A percentile compares a stretch with the other conserved stretches of the same genome.
Evolutionary conservation across 805 yeast species (phyloP).

Genomic region (Nakazawaea wickerhamii): DNA sequence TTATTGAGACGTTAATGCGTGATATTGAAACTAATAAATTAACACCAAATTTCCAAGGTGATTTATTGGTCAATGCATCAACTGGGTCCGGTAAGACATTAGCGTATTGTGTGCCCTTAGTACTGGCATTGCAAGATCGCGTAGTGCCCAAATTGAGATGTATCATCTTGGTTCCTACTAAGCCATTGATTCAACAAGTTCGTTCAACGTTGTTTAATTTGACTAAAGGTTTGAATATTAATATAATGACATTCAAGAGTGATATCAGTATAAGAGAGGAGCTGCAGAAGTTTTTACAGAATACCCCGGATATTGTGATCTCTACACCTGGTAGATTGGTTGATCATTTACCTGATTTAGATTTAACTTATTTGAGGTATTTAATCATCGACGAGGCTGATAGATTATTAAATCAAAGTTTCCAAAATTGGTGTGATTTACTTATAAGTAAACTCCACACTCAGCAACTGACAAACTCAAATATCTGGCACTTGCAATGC

Average conservation of each 20-base stretch:
- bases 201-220: slow-evolving; percentile 54
- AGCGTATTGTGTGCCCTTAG: slow-evolving; percentile 80
- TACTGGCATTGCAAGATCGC: slow-evolving; percentile 59
- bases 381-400: slow-evolving; percentile 82
- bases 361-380: slow-evolving; percentile 49
- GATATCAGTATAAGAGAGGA: slow-evolving; percentile 56
- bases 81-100: slow-evolving; percentile 96
- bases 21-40: slow-evolving; percentile 35
- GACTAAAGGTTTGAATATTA: slow-evolving; percentile 61
- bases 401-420: slow-evolving; percentile 75
- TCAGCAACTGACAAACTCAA: slow-evolving; percentile 21
- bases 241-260: slow-evolving; percentile 57
- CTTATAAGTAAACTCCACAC: slow-evolving; percentile 34
- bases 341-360: slow-evolving; percentile 55
- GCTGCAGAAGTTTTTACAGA: slow-evolving; percentile 36
- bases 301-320: slow-evolving; percentile 61
- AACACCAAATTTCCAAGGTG: slow-evolving; percentile 58
- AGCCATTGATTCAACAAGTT: slow-evolving; percentile 82
- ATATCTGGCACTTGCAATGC: slow-evolving; percentile 33
- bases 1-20: slow-evolving; percentile 47
- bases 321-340: slow-evolving; percentile 79
- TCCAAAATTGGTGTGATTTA: slow-evolving; percentile 84
- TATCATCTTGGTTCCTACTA: slow-evolving; percentile 82
- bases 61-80: slow-evolving; percentile 83
- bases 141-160: slow-evolving; percentile 71